phyloP scores from a whole-genome alignment of 1,139 yeast species.

The Geotrichum carabidarum region DNA sequence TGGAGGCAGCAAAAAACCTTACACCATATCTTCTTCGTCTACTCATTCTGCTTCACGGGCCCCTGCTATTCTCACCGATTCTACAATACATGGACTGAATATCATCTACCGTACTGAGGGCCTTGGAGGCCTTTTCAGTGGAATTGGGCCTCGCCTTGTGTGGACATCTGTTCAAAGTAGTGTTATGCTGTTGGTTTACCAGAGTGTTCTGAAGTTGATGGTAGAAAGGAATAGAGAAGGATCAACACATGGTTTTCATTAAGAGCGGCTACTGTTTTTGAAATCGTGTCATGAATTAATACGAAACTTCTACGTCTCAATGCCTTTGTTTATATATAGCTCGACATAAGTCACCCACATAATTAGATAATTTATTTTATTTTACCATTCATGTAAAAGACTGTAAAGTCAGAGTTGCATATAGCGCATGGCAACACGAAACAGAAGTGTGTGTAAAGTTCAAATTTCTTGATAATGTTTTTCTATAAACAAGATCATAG shows the following conservation, averaged over 20 bases:
- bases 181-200: slow-evolving; percentile 86
- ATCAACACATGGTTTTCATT: not conserved
- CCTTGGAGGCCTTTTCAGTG: slow-evolving; percentile 71
- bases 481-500: not conserved
- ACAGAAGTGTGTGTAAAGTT: not conserved
- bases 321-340: no score
- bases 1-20: slow-evolving; percentile 8
- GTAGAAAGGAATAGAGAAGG: slow-evolving; percentile 18
- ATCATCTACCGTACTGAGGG: slow-evolving; percentile 74
- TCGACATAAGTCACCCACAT: no score
- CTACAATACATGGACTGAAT: slow-evolving; percentile 60
- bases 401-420: no score
- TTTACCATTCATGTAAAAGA: no score
- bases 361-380: no score
- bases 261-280: not conserved
- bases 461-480: not conserved
- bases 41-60: slow-evolving; percentile 33
- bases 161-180: slow-evolving; percentile 97
- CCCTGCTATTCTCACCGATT: slow-evolving; percentile 41
- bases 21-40: slow-evolving; percentile 21
- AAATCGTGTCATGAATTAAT: not conserved
- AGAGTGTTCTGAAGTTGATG: slow-evolving; percentile 37
- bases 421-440: no score
- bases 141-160: slow-evolving; percentile 92
- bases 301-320: not conserved